A percentile compares a stretch with the other conserved stretches of the same genome.
Conservation (phyloP, 176 grass and related monocot genomes). For the Oryza coarctata region DNA sequence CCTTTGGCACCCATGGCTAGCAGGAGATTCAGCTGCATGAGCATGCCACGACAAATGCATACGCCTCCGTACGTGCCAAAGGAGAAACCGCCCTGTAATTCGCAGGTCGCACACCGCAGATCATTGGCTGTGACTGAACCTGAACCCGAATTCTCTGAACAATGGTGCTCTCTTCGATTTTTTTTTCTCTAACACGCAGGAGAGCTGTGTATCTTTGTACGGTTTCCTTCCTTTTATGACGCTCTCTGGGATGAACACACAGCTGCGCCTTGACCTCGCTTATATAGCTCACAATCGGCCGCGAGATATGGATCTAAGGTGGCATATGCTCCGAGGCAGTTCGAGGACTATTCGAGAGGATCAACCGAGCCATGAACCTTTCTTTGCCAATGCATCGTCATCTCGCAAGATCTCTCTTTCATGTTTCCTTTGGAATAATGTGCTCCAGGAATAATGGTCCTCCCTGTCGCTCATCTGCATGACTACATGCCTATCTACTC, state of each 20-base stretch:
- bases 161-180: not conserved
- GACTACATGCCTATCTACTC: not conserved
- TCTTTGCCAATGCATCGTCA: not conserved
- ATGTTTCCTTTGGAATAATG: conserved; percentile 37
- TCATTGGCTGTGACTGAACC: not conserved
- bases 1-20: conserved; percentile 48
- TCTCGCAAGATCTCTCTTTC: not conserved
- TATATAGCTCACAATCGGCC: conserved; percentile 21
- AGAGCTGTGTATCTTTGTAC: too few species aligned
- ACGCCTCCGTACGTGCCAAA: conserved; percentile 42
- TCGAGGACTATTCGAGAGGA: conserved; percentile 31
- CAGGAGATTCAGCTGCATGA: not conserved
- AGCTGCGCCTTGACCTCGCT: conserved; percentile 11
- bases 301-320: conserved; percentile 11
- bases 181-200: too few species aligned
- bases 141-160: not conserved
- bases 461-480: not conserved
- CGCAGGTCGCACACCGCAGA: conserved; percentile 2
- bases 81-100: conserved; percentile 63
- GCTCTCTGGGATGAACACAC: not conserved
- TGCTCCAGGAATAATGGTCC: conserved; percentile 23
- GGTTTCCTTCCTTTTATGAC: too few species aligned
- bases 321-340: conserved; percentile 44
- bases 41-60: not conserved
- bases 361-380: not conserved